Evolutionary conservation across 2,329 filamentous ascomycete genomes (phyloP).

Genomic region (Didymella arachidicola): DNA sequence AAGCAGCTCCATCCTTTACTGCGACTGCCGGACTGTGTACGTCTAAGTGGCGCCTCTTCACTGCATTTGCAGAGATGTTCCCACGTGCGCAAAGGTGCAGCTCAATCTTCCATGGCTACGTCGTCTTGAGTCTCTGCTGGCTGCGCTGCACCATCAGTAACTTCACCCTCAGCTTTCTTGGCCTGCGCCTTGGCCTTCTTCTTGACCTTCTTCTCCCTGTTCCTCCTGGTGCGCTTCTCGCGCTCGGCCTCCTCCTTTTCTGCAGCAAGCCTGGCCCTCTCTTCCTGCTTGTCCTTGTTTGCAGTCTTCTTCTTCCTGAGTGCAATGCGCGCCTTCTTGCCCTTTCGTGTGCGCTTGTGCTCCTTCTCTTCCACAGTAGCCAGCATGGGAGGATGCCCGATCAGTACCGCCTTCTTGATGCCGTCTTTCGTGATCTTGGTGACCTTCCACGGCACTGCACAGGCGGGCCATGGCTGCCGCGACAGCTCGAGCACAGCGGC

Average conservation of each 20-base stretch:
- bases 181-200: conserved; percentile 48
- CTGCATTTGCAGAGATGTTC: neutral
- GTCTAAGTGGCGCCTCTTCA: neutral
- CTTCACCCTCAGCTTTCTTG: conserved; percentile 33
- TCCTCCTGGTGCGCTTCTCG: conserved; percentile 48
- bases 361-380: conserved; percentile 32
- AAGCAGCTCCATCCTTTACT: neutral
- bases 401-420: conserved; percentile 40
- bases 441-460: conserved; percentile 49
- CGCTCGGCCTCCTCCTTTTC: conserved; percentile 47
- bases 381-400: conserved; percentile 38
- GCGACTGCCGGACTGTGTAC: neutral
- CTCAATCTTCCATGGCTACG: conserved; percentile 15
- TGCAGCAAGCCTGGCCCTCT: conserved; percentile 35
- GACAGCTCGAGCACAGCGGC: conserved; percentile 40
- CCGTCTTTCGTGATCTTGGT: conserved; percentile 39
- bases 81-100: neutral
- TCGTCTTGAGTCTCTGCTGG: conserved; percentile 2
- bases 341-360: conserved; percentile 42
- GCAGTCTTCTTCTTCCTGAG: conserved; percentile 44
- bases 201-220: conserved; percentile 51
- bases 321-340: conserved; percentile 49
- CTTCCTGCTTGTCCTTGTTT: conserved; percentile 33
- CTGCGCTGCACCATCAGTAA: neutral
- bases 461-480: conserved; percentile 44